Percentiles rank a stretch among this genome's conserved stretches.
Conservation (phyloP, 768 basidiomycete genomes). For the Pholiota molesta region DNA sequence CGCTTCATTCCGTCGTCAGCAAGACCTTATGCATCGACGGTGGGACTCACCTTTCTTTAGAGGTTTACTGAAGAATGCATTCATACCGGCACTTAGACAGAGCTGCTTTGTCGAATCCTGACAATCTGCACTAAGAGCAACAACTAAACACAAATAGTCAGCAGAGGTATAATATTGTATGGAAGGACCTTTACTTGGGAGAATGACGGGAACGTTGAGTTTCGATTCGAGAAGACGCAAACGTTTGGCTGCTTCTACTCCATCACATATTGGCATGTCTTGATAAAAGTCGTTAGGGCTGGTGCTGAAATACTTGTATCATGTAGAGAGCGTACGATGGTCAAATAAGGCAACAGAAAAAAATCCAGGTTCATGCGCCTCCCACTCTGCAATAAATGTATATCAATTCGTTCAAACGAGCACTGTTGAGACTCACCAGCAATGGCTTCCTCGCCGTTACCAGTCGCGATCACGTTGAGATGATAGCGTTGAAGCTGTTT, state of each 20-base stretch:
- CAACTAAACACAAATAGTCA: constrained; percentile 42
- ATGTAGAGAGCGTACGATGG: constrained; percentile 53
- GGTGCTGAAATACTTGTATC: not conserved
- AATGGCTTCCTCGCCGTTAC: constrained; percentile 71
- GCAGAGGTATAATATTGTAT: not conserved
- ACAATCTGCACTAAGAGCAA: constrained; percentile 76
- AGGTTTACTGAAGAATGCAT: constrained; percentile 75
- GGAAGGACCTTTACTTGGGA: constrained; percentile 52
- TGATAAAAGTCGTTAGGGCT: constrained; percentile 3
- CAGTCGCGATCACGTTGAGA: constrained; percentile 62
- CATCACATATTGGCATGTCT: constrained; percentile 84
- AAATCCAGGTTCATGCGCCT: constrained; percentile 65
- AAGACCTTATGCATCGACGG: not conserved
- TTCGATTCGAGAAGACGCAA: constrained; percentile 60
- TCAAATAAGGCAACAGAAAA: constrained; percentile 76
- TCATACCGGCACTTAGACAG: constrained; percentile 81
- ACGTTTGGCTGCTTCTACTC: constrained; percentile 73
- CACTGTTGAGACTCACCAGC: constrained; percentile 37
- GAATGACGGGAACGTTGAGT: constrained; percentile 47
- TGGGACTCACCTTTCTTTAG: constrained; percentile 52
- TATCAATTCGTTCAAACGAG: not conserved
- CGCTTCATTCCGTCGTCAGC: constrained; percentile 32
- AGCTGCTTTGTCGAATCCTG: constrained; percentile 77
- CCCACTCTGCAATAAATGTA: constrained; percentile 54
- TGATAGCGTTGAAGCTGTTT: constrained; percentile 68